Base-by-base conservation (phyloP, 441 rosid species). In the Jatropha podagrica region DNA sequence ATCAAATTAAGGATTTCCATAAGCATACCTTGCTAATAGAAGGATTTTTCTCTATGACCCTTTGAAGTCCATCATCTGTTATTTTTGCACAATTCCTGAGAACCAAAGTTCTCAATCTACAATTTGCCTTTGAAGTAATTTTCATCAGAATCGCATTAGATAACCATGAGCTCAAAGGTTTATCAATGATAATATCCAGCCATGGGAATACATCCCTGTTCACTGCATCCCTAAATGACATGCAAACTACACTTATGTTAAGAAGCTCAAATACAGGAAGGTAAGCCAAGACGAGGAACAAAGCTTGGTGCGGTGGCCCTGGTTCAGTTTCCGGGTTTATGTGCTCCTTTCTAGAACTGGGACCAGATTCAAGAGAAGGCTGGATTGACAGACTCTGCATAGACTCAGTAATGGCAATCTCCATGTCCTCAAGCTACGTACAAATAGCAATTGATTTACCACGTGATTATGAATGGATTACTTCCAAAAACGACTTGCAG, bases 221-320 rank as follows among this genome's bases (percentile, higher is more conserved):
- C 56, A 93, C 88, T 10, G 80, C 84, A 42, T 82, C 84, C 59
- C 77, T 83, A 26, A 93, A 67, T 32, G 88, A 83, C 76, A 75
- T 79, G 88, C 95, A 90, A 76, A 85, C 92, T 78, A 77, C 81
- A 71, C 82, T 87, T 26, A 83, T 81, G 6, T 75, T 78, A 23
- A 90, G 91, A 82, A 93, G 96, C 80, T 91, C 95, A 13, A 67
- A 77, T 9, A 90, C 60, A 69, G 86, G 86, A 77, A 93, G 97
- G 71, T 86, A 88, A 56, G 92, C 83, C 74, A 93, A 77, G 48
- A 87, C 90, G 40, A 91, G 79, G 65, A 85, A 77, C 63, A 90
- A 65, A 67, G 94, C 90, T 64, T 90, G 90, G 71, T 86, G 87
- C 15, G 97, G 92, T 76, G 81, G 69, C 75, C 85, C 83, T 83